A percentile compares a stretch with the other conserved stretches of the same genome.
These are phyloP conservation scores for Symmetrospora coprosmae DNA, from an alignment of 768 basidiomycete genomes.

Conservation along the genomic window DNA sequence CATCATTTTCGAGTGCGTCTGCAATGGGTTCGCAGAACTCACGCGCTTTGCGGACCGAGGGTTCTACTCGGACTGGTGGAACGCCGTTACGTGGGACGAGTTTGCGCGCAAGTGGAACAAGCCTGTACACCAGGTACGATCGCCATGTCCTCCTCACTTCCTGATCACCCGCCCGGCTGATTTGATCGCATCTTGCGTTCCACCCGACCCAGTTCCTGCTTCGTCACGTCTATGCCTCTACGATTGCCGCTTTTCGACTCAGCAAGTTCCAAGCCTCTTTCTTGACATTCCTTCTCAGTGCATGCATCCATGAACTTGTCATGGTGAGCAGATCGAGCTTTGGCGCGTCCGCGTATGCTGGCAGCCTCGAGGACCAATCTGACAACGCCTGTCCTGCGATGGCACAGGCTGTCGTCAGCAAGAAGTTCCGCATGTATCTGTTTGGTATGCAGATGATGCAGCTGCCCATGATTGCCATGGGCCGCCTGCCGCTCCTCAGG, in stretches of 20 bases:
- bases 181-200: conserved; percentile 6
- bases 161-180: background rate
- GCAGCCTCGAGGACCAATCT: too few species aligned
- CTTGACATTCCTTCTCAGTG: conserved; percentile 79
- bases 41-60: conserved; percentile 84
- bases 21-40: conserved; percentile 14
- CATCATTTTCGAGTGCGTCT: conserved; percentile 61
- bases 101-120: conserved; percentile 98
- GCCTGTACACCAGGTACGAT: conserved; percentile 66
- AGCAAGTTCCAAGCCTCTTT: conserved; percentile 73
- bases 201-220: conserved; percentile 46
- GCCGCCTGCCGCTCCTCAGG: conserved; percentile 61
- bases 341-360: too few species aligned
- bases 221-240: conserved; percentile 84
- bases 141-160: too few species aligned
- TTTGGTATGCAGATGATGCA: conserved; percentile 74
- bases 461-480: conserved; percentile 74
- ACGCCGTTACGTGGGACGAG: conserved; percentile 90
- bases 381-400: background rate
- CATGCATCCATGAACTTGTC: conserved; percentile 75
- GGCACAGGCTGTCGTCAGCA: conserved; percentile 49
- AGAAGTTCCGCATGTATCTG: conserved; percentile 79
- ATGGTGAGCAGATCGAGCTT: too few species aligned
- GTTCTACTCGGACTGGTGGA: conserved; percentile 99
- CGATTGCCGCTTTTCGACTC: conserved; percentile 60